Percentiles rank a stretch among this genome's conserved stretches.
These are phyloP conservation scores for Neurospora sp. DNA, from an alignment of 495 filamentous ascomycete species.

Conservation along the genomic window DNA sequence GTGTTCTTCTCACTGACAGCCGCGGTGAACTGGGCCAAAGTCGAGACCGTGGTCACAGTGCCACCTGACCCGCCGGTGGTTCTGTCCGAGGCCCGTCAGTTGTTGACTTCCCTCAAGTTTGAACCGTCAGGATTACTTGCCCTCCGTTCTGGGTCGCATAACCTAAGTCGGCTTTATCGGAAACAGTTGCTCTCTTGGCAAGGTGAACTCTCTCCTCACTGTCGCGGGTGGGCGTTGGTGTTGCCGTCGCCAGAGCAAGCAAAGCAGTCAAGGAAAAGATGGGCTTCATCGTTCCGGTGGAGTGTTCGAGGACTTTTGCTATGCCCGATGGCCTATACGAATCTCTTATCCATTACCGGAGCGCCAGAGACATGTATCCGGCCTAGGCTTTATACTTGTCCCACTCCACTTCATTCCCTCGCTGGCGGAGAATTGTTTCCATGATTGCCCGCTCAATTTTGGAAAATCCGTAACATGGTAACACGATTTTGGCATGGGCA, in stretches of 20 bases:
- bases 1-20: conserved; percentile 35
- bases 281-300: neutral
- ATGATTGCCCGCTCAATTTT: neutral
- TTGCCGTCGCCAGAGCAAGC: neutral
- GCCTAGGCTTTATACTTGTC: neutral
- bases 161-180: conserved; percentile 2
- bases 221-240: neutral
- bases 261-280: neutral
- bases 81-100: conserved; percentile 2
- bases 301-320: neutral
- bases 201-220: neutral
- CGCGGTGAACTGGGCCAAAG: conserved; percentile 40
- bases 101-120: neutral
- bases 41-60: conserved; percentile 48
- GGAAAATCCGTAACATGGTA: neutral
- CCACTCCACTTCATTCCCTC: neutral
- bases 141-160: conserved; percentile 8
- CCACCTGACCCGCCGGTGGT: conserved; percentile 53
- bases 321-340: neutral
- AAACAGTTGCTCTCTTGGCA: neutral
- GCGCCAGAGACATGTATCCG: neutral
- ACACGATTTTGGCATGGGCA: neutral
- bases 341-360: neutral
- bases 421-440: neutral
- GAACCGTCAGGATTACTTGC: neutral